These are phyloP conservation scores for Teunomyces panamensis DNA, from an alignment of 805 yeast species.

Conservation along the genomic window DNA sequence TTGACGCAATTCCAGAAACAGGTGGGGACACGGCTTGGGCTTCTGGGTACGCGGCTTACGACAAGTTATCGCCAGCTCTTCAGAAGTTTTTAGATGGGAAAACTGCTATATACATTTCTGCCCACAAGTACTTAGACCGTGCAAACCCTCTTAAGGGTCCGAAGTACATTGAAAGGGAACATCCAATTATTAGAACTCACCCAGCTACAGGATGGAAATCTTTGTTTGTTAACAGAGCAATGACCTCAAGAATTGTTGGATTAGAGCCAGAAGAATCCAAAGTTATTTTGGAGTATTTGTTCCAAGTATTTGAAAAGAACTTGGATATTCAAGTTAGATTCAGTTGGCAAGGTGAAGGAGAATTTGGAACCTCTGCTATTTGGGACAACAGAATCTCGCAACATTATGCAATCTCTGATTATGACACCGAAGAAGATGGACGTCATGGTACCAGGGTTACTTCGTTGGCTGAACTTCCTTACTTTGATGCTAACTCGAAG, in stretches of 20 bases:
- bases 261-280: conserved; percentile 50
- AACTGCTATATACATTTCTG: conserved; percentile 40
- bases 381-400: conserved; percentile 13
- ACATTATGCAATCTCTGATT: conserved; percentile 16
- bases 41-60: conserved; percentile 53
- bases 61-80: conserved; percentile 49
- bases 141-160: conserved; percentile 47
- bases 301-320: conserved; percentile 45
- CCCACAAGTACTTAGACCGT: conserved; percentile 43
- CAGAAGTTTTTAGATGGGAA: conserved; percentile 45
- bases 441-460: conserved; percentile 34
- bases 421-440: conserved; percentile 10
- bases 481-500: conserved; percentile 46
- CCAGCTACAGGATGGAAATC: conserved; percentile 66
- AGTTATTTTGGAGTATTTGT: conserved; percentile 46
- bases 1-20: conserved; percentile 46
- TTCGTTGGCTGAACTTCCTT: conserved; percentile 51
- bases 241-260: conserved; percentile 52
- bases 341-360: conserved; percentile 44
- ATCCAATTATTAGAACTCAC: conserved; percentile 61
- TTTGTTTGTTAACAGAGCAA: conserved; percentile 50
- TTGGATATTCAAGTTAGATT: conserved; percentile 56
- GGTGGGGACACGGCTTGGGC: conserved; percentile 59
- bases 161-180: conserved; percentile 50
- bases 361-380: conserved; percentile 36